Evolutionary conservation across 306 rosid species (phyloP).

Genomic region (Medicago truncatula): DNA sequence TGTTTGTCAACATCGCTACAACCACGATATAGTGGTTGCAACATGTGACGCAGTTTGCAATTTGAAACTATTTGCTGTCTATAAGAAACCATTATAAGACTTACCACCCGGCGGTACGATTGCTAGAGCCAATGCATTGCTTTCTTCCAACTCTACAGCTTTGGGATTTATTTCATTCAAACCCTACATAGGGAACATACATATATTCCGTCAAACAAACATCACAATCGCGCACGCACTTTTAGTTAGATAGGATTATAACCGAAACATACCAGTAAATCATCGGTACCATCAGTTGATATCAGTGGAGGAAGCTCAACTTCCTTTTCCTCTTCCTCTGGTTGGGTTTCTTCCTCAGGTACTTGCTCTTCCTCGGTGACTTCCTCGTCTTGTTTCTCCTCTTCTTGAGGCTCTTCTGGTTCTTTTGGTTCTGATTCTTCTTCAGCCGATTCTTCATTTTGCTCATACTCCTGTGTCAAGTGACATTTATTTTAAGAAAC

Average conservation of each 20-base stretch:
- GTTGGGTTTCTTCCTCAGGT: constrained; percentile 53
- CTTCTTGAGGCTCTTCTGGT: constrained; percentile 55
- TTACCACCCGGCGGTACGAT: constrained; percentile 83
- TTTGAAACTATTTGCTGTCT: neutral
- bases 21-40: neutral
- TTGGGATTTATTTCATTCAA: constrained; percentile 71
- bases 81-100: constrained; percentile 26
- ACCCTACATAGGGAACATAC: constrained; percentile 59
- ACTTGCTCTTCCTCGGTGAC: constrained; percentile 46
- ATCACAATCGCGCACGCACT: neutral
- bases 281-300: constrained; percentile 60
- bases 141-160: constrained; percentile 73
- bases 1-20: neutral
- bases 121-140: constrained; percentile 93
- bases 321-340: constrained; percentile 48
- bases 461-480: constrained; percentile 64
- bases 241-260: neutral
- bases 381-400: constrained; percentile 56
- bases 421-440: constrained; percentile 58
- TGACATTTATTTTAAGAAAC: constrained; percentile 19
- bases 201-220: constrained; percentile 19
- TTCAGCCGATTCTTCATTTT: constrained; percentile 52
- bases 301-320: constrained; percentile 74
- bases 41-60: neutral
- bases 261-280: constrained; percentile 65